Evolutionary conservation across 371 early-diverging fungal genomes (phyloP), one percentile per base, ranked within the genome.

Genomic region (Pancytospora epiphaga): DNA sequence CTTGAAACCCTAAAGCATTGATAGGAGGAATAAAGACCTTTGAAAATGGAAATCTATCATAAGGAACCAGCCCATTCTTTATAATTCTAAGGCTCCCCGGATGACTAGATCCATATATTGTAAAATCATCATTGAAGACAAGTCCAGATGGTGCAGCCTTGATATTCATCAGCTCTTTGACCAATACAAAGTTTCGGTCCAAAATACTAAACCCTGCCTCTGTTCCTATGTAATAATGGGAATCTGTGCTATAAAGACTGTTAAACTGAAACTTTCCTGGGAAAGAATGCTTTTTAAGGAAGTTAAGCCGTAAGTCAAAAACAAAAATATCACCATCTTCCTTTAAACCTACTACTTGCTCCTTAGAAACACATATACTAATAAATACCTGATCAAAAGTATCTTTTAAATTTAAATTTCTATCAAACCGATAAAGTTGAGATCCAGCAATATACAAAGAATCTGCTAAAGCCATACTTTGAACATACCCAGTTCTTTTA

Each of bases 21-120:
- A 72, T 66, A 9, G 56, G 39, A 43, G 43, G 18, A 19, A 72
- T 52, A 18, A 38, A 43, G 29, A 72, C 54, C 29, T 67, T 57
- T 18, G 54, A 56, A 47, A 69, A 72, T 22, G 72, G 72, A 25
- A 72, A 72, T 47, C 50, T 66, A 32, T 67, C 67, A 58, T 56
- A 72, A 32, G 32, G 37, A 22, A 15, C 56, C 39, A 69, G 27
- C 18, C 50, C 54, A 0, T 36, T 43, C 38, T 67, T 66, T 25
- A 70, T 9, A 34, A 73, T 73, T 36, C 69, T 50, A 49, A 73
- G 58, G 1, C 32, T 39, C 22, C 60, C 56, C n/a, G 40, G 29
- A 15, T 37, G 25, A 9, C n/a, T 12, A 25, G 70, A 61, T 12
- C 50, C 62, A 30, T 70, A 62, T 4, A 70, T 2, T 9, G 60